A percentile compares a stretch with the other conserved stretches of the same genome.
Evolutionary conservation across 306 rosid species (phyloP).

Genomic region (Canavalia gladiata): DNA sequence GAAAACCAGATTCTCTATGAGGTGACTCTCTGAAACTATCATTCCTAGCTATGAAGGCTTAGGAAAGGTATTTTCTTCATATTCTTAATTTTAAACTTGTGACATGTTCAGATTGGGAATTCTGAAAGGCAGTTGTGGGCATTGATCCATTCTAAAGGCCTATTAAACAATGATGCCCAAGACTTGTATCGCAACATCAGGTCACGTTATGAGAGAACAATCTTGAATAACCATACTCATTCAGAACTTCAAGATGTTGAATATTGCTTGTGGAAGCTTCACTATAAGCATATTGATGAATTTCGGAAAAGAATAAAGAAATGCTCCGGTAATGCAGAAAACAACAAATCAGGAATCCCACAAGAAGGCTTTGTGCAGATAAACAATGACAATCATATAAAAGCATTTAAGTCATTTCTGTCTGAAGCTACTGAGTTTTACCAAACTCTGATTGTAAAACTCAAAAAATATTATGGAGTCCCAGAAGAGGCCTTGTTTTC

Average conservation of each 20-base stretch:
- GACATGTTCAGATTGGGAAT: slow-evolving; percentile 18
- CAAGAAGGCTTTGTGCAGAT: slow-evolving; percentile 42
- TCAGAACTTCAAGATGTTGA: slow-evolving; percentile 72
- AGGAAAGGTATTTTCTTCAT: background rate
- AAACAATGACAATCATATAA: slow-evolving; percentile 44
- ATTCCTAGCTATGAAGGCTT: slow-evolving; percentile 1
- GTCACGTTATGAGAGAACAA: slow-evolving; percentile 12
- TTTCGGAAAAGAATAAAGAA: slow-evolving; percentile 71
- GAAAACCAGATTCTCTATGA: slow-evolving; percentile 15
- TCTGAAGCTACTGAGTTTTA: slow-evolving; percentile 46
- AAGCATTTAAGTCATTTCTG: slow-evolving; percentile 52
- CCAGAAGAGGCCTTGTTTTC: slow-evolving; percentile 55
- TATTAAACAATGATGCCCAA: background rate
- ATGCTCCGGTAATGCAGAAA: slow-evolving; percentile 53
- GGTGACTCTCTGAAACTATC: slow-evolving; percentile 26
- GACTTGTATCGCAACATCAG: slow-evolving; percentile 21
- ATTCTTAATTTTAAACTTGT: slow-evolving; percentile 16
- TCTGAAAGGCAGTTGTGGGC: slow-evolving; percentile 22
- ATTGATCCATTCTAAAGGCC: slow-evolving; percentile 15
- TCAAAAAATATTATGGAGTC: slow-evolving; percentile 55
- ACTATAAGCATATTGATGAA: slow-evolving; percentile 79
- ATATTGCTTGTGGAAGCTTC: slow-evolving; percentile 66
- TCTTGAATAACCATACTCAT: slow-evolving; percentile 4
- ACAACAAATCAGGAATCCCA: slow-evolving; percentile 32
- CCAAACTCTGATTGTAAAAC: slow-evolving; percentile 61